Base-by-base conservation (phyloP, 164 flowering plant species). In the Vitis riparia region DNA sequence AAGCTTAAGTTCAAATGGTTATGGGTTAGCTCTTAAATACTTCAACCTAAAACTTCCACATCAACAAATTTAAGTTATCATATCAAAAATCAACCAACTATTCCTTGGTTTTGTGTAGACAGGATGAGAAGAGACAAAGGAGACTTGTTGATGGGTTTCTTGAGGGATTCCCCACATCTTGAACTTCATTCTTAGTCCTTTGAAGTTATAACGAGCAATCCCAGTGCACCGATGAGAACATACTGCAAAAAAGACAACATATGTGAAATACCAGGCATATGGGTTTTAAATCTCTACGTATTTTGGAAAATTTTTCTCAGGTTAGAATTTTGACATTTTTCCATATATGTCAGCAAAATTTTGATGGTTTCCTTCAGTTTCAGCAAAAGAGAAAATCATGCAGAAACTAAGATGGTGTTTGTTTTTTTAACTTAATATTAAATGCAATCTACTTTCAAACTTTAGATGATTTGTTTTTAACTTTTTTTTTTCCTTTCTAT, bases 181-280 rank as follows among this genome's bases (percentile, higher is more conserved):
- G 51, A 53, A 44, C 63, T 62, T 63, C 61, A 27, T 29, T 68
- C 23, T 69, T 60, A 88, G 62, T 84, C 91, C 67, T 83, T 88
- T 4, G 88, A 85, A 16, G 88, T 83, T 59, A 86, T 76, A 52
- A 85, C 85, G 13, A 88, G 78, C 75, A 86, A 77, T 32, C 90
- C 91, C 73, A 88, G 62, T 9, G 88, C 88, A 44, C 92, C 90
- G 61, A 88, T 88, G 27, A 88, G 85, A 65, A 88, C 78, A 79
- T 86, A 88, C 91, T 88, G 86, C 86, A 80, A 59, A 32, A 51
- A 73, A 49, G 32, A 30, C n/a, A 68, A 12, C 58, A 57, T 8
- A 17, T 8, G 51, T 49, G 10, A 27, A 15, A 57, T 5, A 9
- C 13, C 16, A 57, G 11, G 51, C 29, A 59, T 23, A 51, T n/a